A percentile compares a stretch with the other conserved stretches of the same genome.
phyloP scores from a whole-genome alignment of 495 filamentous ascomycete genomes.

The Daldinia vernicosa region DNA sequence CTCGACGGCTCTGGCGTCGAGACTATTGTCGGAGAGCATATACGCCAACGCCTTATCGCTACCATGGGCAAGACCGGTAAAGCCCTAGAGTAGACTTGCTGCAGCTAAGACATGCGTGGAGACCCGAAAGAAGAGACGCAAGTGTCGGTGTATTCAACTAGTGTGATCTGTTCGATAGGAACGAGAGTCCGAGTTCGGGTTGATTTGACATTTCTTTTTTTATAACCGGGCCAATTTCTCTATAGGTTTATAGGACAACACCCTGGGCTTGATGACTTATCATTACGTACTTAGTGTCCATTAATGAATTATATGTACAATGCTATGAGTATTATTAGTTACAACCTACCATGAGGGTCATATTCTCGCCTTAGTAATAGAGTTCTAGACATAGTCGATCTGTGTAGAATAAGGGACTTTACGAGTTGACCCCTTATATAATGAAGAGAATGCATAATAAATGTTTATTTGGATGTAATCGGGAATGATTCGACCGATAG shows the following conservation, averaged over 20 bases:
- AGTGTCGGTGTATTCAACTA: neutral
- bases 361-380: no score
- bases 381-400: neutral
- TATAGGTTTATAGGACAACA: neutral
- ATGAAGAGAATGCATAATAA: neutral
- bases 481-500: no score
- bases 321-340: no score
- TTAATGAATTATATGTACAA: neutral
- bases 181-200: neutral
- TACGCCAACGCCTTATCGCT: slow-evolving; percentile 33
- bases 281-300: neutral
- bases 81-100: slow-evolving; percentile 21
- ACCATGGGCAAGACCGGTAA: slow-evolving; percentile 36
- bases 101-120: neutral
- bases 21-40: slow-evolving; percentile 37
- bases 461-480: no score
- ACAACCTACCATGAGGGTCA: no score
- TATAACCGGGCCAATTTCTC: neutral
- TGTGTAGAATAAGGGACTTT: neutral
- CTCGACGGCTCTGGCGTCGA: slow-evolving; percentile 38
- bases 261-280: neutral
- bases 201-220: neutral
- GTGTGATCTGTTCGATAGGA: neutral
- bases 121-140: neutral
- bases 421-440: neutral